These are phyloP conservation scores for Periconia sp. DNA, from an alignment of 2,329 filamentous ascomycete genomes.

Conservation along the genomic window DNA sequence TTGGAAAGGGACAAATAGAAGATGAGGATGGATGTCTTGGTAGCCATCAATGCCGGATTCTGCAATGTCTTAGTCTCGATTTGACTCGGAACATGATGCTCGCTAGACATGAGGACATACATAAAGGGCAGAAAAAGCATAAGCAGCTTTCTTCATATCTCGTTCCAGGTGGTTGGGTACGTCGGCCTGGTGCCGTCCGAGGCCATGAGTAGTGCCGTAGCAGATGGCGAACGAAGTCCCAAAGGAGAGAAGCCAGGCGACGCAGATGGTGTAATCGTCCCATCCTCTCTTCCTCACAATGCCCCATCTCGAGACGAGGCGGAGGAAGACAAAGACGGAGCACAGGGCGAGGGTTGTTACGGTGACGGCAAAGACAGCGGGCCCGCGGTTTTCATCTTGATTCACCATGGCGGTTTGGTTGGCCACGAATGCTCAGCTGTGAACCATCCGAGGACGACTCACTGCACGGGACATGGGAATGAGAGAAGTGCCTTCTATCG, in stretches of 20 bases:
- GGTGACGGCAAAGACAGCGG: constrained; percentile 68
- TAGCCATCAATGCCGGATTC: constrained; percentile 88
- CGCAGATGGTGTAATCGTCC: constrained; percentile 80
- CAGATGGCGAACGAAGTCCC: constrained; percentile 69
- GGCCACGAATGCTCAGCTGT: constrained; percentile 7
- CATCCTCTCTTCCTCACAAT: constrained; percentile 72
- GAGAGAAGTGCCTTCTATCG: constrained; percentile 21
- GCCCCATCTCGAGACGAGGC: constrained; percentile 70
- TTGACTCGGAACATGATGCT: no score
- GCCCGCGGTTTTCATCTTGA: constrained; percentile 30
- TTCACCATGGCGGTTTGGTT: constrained; percentile 30
- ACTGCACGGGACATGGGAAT: neutral
- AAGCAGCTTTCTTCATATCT: constrained; percentile 59
- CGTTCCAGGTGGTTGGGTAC: constrained; percentile 55
- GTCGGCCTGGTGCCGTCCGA: constrained; percentile 68
- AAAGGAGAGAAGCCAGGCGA: constrained; percentile 75
- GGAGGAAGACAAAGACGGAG: constrained; percentile 72
- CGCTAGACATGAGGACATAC: no score
- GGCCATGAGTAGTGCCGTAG: constrained; percentile 63
- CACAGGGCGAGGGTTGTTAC: constrained; percentile 68
- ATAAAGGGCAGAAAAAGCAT: constrained; percentile 64
- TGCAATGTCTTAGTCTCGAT: no score
- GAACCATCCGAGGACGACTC: constrained; percentile 10
- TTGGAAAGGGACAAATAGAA: constrained; percentile 86
- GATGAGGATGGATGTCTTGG: constrained; percentile 88